Base-by-base conservation (phyloP, 2,329 filamentous ascomycete species). In the Aspergillus sojae region DNA sequence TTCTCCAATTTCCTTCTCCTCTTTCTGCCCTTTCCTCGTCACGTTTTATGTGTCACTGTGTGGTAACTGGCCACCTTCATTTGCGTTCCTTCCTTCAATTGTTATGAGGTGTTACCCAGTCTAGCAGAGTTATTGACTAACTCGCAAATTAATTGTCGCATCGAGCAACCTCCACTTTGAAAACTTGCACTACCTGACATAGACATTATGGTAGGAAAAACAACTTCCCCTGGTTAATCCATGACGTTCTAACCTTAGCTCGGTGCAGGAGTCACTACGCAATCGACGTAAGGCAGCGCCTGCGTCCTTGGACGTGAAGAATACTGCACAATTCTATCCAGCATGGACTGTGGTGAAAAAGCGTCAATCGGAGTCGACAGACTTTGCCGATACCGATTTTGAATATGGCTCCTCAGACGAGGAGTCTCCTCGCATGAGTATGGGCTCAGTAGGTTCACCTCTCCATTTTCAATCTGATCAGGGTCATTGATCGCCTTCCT, bases 371-470 rank as follows among this genome's bases (percentile, higher is more conserved):
- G 71, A 73, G 58, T 71, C 74, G 26, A 78, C 76, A 14, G 67
- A 76, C 56, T 76, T 78, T 39, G 69, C 73, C 58, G 76, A 78
- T 60, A 76, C 74, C 4, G 76, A 78, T 60, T 73, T 71, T 52
- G 76, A 78, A 60, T 70, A 69, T 41, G 76, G 59, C 93, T 68
- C 88, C 65, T 68, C 57, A 68, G 72, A 63, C 21, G 58, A 68
- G 16, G 68, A 70, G 54, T 73, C 72, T 45, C 92, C 28, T 88
- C 91, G 36, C 88, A 89, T 76, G 84, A 86, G 71, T 58, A 60
- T 75, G 61, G 65, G 70, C 63, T 71, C 74, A 43, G 68, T 72
- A 68, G 61, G 71, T 67, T 48, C 43, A 21, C 43, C 43, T 46
- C 43, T 23, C 11, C 43, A 14, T 14, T 14, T 10, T 14, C 21